These are phyloP conservation scores for Fusarium proliferatum DNA, from an alignment of 2,329 filamentous ascomycete species.

Conservation along the genomic window DNA sequence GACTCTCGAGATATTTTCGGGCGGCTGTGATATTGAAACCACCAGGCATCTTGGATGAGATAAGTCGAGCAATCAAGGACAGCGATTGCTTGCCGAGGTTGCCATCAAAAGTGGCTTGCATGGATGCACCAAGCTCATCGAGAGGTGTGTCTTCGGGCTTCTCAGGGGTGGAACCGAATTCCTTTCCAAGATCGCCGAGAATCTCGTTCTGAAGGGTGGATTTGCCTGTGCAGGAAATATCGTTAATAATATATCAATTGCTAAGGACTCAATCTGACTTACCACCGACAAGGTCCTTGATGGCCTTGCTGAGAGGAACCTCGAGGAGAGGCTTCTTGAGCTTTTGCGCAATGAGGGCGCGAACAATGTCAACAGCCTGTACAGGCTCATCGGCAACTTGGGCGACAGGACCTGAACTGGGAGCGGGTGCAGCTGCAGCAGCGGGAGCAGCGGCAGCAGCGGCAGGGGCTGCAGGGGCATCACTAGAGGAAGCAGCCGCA, in stretches of 20 bases:
- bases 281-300: conserved; percentile 99
- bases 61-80: conserved; percentile 90
- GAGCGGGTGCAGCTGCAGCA: conserved; percentile 66
- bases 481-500: conserved; percentile 59
- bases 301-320: conserved; percentile 93
- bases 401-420: conserved; percentile 86
- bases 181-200: conserved; percentile 95
- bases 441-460: conserved; percentile 66
- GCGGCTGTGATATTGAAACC: conserved; percentile 98
- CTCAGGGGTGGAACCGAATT: conserved; percentile 97
- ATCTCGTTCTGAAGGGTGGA: conserved; percentile 99
- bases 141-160: conserved; percentile 98
- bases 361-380: conserved; percentile 87
- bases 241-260: conserved; percentile 18
- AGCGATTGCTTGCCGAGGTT: conserved; percentile 97
- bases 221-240: conserved; percentile 72
- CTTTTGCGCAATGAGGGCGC: conserved; percentile 93
- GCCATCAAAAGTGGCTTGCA: conserved; percentile 99
- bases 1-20: conserved; percentile 92
- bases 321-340: conserved; percentile 93
- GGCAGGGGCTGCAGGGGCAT: conserved; percentile 64
- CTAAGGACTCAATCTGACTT: conserved; percentile 53
- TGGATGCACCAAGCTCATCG: conserved; percentile 92
- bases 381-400: conserved; percentile 89
- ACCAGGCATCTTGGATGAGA: conserved; percentile 99